These are phyloP conservation scores for Teratosphaeria zuluensis DNA, from an alignment of 2,329 filamentous ascomycete species.

Conservation along the genomic window DNA sequence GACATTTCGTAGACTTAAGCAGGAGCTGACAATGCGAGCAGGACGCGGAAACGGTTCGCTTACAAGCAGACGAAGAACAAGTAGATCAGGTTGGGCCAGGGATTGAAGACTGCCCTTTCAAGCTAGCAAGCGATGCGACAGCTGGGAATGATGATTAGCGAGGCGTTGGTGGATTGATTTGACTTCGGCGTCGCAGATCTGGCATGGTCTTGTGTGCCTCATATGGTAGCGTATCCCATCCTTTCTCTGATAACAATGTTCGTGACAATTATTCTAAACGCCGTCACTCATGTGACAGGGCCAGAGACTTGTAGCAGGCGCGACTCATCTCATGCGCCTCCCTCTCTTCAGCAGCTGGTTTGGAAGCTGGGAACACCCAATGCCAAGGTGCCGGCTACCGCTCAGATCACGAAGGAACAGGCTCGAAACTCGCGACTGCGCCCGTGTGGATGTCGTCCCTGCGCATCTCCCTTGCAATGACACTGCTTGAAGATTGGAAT, in stretches of 20 bases:
- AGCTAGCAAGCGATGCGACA: not conserved
- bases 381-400: not conserved
- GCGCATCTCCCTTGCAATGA: not conserved
- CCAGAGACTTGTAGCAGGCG: not conserved
- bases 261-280: no score
- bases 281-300: no score
- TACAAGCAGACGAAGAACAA: conserved; percentile 66
- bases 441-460: not conserved
- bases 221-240: not conserved
- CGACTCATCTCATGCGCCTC: not conserved
- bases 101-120: not conserved
- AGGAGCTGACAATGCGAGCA: conserved; percentile 23
- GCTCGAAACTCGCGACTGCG: not conserved
- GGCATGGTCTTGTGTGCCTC: not conserved
- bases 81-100: conserved; percentile 26
- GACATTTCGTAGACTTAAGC: not conserved
- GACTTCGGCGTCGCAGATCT: not conserved
- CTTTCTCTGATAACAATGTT: not conserved
- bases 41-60: conserved; percentile 57
- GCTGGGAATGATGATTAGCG: not conserved
- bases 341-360: not conserved
- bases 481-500: not conserved
- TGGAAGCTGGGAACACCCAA: not conserved
- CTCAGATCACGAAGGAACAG: not conserved
- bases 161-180: not conserved